phyloP scores from a whole-genome alignment of 306 rosid genomes.

The Gleditsia sinensis region DNA sequence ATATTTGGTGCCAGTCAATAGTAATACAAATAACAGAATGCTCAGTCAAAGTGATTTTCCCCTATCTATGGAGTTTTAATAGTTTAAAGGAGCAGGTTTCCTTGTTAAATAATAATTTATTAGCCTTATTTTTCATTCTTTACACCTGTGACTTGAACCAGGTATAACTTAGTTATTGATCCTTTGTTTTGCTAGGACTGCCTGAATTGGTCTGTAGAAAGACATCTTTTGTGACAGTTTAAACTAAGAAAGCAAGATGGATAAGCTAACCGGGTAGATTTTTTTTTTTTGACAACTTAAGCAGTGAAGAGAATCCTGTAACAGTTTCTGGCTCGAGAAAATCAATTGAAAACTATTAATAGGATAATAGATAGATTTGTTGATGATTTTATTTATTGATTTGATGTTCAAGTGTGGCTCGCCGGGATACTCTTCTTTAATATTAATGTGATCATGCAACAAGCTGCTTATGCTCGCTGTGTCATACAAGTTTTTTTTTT shows the following conservation, averaged over 20 bases:
- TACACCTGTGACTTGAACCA: too few species aligned
- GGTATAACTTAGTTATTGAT: too few species aligned
- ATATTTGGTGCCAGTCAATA: conserved; percentile 1
- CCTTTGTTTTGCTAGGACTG: neutral
- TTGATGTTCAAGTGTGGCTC: too few species aligned
- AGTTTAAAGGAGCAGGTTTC: neutral
- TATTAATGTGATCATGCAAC: too few species aligned
- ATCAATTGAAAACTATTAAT: neutral
- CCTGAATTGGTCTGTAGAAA: neutral
- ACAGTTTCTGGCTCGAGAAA: neutral
- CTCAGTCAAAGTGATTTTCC: neutral
- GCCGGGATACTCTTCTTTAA: too few species aligned
- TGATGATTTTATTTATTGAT: too few species aligned
- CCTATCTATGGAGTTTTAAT: neutral
- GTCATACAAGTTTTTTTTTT: too few species aligned
- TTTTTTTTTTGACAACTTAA: neutral
- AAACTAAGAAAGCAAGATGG: neutral
- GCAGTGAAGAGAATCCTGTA: too few species aligned
- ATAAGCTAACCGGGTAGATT: neutral
- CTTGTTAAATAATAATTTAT: too few species aligned
- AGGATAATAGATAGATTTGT: neutral
- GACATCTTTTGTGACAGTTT: neutral
- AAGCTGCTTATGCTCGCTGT: too few species aligned
- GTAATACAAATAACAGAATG: neutral
- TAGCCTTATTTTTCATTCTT: neutral